These are phyloP conservation scores for Ogataea thermomethanolica DNA, from an alignment of 805 yeast species.

Conservation along the genomic window DNA sequence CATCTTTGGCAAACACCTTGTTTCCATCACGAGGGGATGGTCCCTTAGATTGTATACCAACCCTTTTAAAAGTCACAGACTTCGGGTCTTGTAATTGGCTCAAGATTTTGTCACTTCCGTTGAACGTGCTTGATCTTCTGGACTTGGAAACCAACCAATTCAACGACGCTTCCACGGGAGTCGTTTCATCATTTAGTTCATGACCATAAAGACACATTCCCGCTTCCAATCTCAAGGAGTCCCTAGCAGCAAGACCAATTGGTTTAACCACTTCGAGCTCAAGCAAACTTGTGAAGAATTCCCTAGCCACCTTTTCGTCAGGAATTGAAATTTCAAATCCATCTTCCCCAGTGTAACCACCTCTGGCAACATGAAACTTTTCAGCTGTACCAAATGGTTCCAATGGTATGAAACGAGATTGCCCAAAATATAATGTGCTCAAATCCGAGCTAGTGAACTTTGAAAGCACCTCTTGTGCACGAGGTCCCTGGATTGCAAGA, in stretches of 20 bases:
- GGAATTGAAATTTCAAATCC: conserved; percentile 92
- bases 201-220: conserved; percentile 98
- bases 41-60: conserved; percentile 73
- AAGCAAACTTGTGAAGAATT: conserved; percentile 59
- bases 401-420: conserved; percentile 47
- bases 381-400: conserved; percentile 38
- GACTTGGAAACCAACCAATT: conserved; percentile 86
- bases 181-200: conserved; percentile 72
- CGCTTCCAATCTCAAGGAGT: conserved; percentile 91
- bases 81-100: conserved; percentile 65
- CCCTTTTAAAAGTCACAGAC: conserved; percentile 56
- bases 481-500: conserved; percentile 92
- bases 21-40: conserved; percentile 90
- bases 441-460: conserved; percentile 60
- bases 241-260: conserved; percentile 97
- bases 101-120: conserved; percentile 71
- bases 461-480: conserved; percentile 64
- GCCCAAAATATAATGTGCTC: conserved; percentile 68
- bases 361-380: conserved; percentile 78
- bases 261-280: conserved; percentile 62
- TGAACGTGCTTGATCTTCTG: conserved; percentile 65
- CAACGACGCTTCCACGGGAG: conserved; percentile 87
- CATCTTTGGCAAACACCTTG: conserved; percentile 54
- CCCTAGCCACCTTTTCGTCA: conserved; percentile 47
- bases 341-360: conserved; percentile 98